Base-by-base conservation (phyloP, 2,329 filamentous ascomycete genomes). In the Diatrype stigma region DNA sequence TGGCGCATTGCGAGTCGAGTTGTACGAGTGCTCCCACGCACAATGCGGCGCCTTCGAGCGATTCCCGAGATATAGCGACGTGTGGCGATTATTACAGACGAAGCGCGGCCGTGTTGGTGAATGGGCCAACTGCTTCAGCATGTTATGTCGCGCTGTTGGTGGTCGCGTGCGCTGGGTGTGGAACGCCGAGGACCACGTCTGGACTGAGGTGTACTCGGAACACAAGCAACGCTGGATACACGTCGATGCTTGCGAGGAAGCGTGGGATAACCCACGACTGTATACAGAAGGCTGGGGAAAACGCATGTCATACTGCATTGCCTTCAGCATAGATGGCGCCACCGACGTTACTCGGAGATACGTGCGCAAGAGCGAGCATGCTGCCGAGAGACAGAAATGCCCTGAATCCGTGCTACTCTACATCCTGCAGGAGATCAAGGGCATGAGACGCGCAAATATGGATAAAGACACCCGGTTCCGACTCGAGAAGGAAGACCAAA, bases 41-140 rank as follows among this genome's bases (percentile, higher is more conserved):
- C 77, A 78, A 45, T 99, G 93, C 69, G 81, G 85, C 45, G 80
- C 84, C 26, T 90, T 86, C 64, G 93, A 96, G 69, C 84, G 93
- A 57, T 99, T 96, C 60, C 92, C 94, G 37, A 84, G 94, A 54
- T 97, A 96, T 69, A 93, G 90, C 53, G 93, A 99, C 67, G 93
- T 96, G 23, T 97, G 95, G 85, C 30, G 30, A 14, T 7, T 7
- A 34, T 34, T 34, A 14, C 7, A 14, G 30, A 95, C 90, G 26
- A 80, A 89, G 60, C 82, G 89, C 59, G 94, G 94, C 35, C 86
- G 94, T 60, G 87, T 87, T 54, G 94, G 94, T 55, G 94, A 99
- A 74, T 97, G 94, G 91, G 91, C 90, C 59, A 97, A 96, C 73
- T 96, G 92, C 78, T 99, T 99, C 74, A 93, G 87, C 73, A 97